Evolutionary conservation across 805 yeast genomes (phyloP), one percentile per base, ranked within the genome.

Genomic region (Monosporozyma yasuniensis): DNA sequence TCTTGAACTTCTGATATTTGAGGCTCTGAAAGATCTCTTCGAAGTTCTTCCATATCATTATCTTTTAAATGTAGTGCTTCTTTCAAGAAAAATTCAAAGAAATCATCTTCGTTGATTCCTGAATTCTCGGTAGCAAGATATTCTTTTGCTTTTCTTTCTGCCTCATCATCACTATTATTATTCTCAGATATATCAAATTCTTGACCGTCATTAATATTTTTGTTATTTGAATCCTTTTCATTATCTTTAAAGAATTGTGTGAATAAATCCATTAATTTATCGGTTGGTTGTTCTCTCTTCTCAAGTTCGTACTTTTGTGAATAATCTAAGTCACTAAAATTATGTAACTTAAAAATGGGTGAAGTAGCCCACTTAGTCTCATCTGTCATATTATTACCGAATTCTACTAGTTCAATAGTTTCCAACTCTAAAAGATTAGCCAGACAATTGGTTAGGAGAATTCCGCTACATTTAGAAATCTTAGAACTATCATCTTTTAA

Each of bases 51-150:
- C 9, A 81, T 56, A 18, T 78, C 77, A 4, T 71, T 74, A 16
- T 73, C 72, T 0, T 70, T 60, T 52, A 81, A 49, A 21, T 78
- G 71, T 23, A 81, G 56, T 0, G 81, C 86, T 28, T 80, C 76
- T 49, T 73, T 72, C 11, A 79, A 66, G 59, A 80, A 79, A 56
- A 72, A 81, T 59, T 83, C 88, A 56, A 82, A 78, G 58, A 83
- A 83, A 57, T 83, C 87, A 59, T 82, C 87, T 55, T 81, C 86
- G 56, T 78, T 80, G 8, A 81, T 77, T 48, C 70, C 76, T 16
- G 72, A 60, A 10, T 67, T 66, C 47, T 70, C 71, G 1, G 57
- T 42, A n/a, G 59, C 50, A 39, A 72, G 60, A 37, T 65, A 67
- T 19, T 60, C 54, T 30, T 54, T 47, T 0, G 64, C 68, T 32